phyloP scores from a whole-genome alignment of 257 asterid species.

The Solanum microdontum region DNA sequence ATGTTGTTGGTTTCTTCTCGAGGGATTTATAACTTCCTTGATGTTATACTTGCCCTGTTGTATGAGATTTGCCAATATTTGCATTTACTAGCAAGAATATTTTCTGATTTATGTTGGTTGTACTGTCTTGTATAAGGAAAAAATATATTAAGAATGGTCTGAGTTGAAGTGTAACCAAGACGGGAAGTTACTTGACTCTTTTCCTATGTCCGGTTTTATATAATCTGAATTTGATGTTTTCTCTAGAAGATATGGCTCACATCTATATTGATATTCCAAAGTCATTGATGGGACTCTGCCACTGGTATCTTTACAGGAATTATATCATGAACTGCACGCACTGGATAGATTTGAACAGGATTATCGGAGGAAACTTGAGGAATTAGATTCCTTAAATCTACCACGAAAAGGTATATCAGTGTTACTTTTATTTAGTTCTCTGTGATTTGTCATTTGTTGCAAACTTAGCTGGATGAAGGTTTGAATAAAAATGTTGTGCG shows the following conservation, averaged over 20 bases:
- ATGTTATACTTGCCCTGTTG: neutral
- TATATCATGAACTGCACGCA: slow-evolving; percentile 90
- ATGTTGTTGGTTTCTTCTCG: neutral
- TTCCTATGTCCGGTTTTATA: neutral
- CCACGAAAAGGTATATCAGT: slow-evolving; percentile 65
- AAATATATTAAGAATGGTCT: neutral
- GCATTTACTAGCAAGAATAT: neutral
- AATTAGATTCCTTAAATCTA: slow-evolving; percentile 76
- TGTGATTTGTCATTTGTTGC: neutral
- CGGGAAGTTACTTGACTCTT: neutral
- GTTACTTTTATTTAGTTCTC: neutral
- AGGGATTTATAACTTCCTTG: neutral
- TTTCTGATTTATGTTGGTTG: neutral
- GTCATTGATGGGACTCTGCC: slow-evolving; percentile 5
- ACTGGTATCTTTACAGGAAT: slow-evolving; percentile 50
- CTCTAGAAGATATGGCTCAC: neutral
- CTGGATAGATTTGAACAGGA: slow-evolving; percentile 91
- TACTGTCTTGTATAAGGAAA: neutral
- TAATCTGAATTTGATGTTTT: neutral
- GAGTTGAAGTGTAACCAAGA: neutral
- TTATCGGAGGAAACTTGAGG: slow-evolving; percentile 81
- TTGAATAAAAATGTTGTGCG: neutral
- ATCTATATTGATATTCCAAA: neutral
- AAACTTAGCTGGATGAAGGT: neutral
- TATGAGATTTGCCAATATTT: neutral